A percentile compares a stretch with the other conserved stretches of the same genome.
Conservation (phyloP, 805 yeast species). For the Wickerhamomyces kurtzmanii region DNA sequence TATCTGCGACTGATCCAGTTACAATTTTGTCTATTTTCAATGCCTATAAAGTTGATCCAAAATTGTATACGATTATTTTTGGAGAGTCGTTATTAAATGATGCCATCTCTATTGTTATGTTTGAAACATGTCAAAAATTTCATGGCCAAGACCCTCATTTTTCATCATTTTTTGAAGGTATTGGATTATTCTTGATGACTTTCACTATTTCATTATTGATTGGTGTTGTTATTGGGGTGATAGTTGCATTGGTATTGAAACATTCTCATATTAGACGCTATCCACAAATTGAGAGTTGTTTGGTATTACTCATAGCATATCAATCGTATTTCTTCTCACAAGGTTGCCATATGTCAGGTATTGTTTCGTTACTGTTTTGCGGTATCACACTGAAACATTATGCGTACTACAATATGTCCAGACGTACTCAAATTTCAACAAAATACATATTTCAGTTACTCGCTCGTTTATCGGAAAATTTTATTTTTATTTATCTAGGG, state of each 20-base stretch:
- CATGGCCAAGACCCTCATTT: slow-evolving; percentile 76
- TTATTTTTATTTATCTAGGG: slow-evolving; percentile 92
- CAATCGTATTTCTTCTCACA: slow-evolving; percentile 96
- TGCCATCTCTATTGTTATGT: slow-evolving; percentile 98
- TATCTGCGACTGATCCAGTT: slow-evolving; percentile 98
- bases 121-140: slow-evolving; percentile 95
- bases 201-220: slow-evolving; percentile 85
- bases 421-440: slow-evolving; percentile 93
- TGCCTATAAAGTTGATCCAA: slow-evolving; percentile 97
- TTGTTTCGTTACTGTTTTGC: slow-evolving; percentile 87
- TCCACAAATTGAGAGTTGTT: slow-evolving; percentile 95
- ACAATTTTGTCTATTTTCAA: slow-evolving; percentile 93
- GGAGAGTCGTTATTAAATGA: slow-evolving; percentile 95
- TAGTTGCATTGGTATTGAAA: slow-evolving; percentile 82
- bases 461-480: slow-evolving; percentile 94
- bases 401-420: slow-evolving; percentile 95
- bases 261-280: slow-evolving; percentile 89
- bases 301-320: slow-evolving; percentile 84
- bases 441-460: slow-evolving; percentile 89
- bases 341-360: slow-evolving; percentile 99
- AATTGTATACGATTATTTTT: slow-evolving; percentile 90
- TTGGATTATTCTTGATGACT: slow-evolving; percentile 86
- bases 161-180: slow-evolving; percentile 82
- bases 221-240: slow-evolving; percentile 79
- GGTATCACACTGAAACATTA: slow-evolving; percentile 96